Evolutionary conservation across 2,329 filamentous ascomycete genomes (phyloP), one percentile per base, ranked within the genome.

Genomic region (Fusarium temperatum): DNA sequence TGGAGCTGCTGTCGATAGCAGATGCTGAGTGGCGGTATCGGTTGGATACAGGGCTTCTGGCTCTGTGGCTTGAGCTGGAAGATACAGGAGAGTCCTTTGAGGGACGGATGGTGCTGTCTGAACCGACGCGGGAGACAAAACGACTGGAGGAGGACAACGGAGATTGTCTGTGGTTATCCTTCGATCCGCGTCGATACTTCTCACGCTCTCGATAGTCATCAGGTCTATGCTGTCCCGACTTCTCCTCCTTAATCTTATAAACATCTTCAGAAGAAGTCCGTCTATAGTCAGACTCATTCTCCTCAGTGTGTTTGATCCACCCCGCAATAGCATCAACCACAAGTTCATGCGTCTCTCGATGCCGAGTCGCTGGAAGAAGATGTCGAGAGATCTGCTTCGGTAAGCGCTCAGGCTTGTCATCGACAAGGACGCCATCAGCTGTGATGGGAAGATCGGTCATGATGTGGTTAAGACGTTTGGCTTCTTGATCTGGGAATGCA

Each of bases 321-420:
- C 87, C 84, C 36, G 85, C 84, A 24, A 95, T 84, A 4, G 89
- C 87, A 48, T 88, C 86, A 24, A 91, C 88, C 14, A 95, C 83
- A 26, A 89, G 83, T 69, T 91, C 88, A 63, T 90, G 88, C 2
- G 89, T 84, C 38, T 88, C 84, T 1, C 87, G 77, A 73, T 94
- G 89, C 2, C 88, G 85, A 13, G 82, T 81, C 0, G 84, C 83
- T 0, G 94, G 94, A 44, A 97, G 89, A 8, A 96, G 85, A 58
- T 92, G 88, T 45, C 94, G 87, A 2, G 93, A 91, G 6, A 97
- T 87, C 75, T 95, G 91, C 73, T 94, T 94, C 0, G 94, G 95
- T 62, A 97, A 91, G 6, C 93, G 87, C 81, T 95, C 93, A 17
- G 88, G 90, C 72, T 87, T 89, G 54, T 92, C 88, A 50, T 91